Base-by-base conservation (phyloP, 169 alveolate genomes). In the Eimeria acervulina region DNA sequence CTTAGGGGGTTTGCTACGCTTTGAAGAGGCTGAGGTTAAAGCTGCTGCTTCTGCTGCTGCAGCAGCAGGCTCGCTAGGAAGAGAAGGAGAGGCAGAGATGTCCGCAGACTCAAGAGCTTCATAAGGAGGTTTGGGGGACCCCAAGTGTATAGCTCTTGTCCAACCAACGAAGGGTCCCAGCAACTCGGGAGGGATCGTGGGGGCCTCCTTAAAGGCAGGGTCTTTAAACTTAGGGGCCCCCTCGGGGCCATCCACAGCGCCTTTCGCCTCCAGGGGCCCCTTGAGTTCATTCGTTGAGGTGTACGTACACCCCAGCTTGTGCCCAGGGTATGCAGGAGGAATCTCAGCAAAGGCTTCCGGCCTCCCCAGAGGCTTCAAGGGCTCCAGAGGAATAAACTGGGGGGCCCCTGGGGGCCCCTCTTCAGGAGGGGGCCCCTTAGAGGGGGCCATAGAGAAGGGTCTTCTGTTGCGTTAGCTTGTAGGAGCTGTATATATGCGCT, bases 391-490 rank as follows among this genome's bases (percentile, higher is more conserved):
- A 12, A 70, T 17, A n/a, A 70, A 70, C 81, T 70, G 81, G 81
- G 81, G 81, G 81, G 81, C 81, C 81, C 81, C 81, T 70, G 23
- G 81, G 81, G 44, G 44, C 81, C 81, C 81, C 44, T 70, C 81
- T 10, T 70, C 81, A 28, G 3, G 5, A 1, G 81, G 21, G 81
- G 81, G 81, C 81, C 81, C 81, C 81, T 36, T 70, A 40, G 81
- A 17, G 44, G 81, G 44, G 81, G 42, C 81, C 81, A 70, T 70
- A 70, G 44, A 23, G 1, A 36, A 7, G 26, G 26, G 66, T 55
- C 5, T 55, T 55, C 66, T 19, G 5, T 10, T 55, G 26, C 26
- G 26, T 19, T 55, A 55, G n/a, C n/a, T n/a, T n/a, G 12, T 47
- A 47, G 12, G 5, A 47, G 55, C 55, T 47, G 55, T 47, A 47